These are phyloP conservation scores for Penicillium alfredii DNA, from an alignment of 495 filamentous ascomycete species.

Conservation along the genomic window DNA sequence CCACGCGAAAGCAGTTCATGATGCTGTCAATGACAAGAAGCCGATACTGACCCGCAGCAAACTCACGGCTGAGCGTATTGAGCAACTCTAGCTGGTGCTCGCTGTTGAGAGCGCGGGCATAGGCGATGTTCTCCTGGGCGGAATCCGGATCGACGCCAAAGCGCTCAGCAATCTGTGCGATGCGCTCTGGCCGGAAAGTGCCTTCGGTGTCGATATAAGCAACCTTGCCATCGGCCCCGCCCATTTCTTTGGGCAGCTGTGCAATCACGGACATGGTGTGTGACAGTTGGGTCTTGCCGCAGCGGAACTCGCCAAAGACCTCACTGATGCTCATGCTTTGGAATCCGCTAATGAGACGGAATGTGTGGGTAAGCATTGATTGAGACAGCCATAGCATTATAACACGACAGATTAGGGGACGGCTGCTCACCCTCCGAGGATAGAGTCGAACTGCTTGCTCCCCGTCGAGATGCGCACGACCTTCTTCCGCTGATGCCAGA, in stretches of 20 bases:
- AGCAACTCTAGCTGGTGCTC: slow-evolving; percentile 71
- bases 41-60: slow-evolving; percentile 63
- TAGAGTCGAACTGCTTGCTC: slow-evolving; percentile 69
- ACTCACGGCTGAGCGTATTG: slow-evolving; percentile 58
- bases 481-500: slow-evolving; percentile 60
- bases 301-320: slow-evolving; percentile 67
- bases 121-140: slow-evolving; percentile 70
- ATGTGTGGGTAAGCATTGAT: neutral
- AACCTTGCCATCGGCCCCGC: slow-evolving; percentile 72
- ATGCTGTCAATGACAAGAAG: slow-evolving; percentile 74
- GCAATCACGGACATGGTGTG: slow-evolving; percentile 67
- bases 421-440: slow-evolving; percentile 54
- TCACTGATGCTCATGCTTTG: slow-evolving; percentile 79
- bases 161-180: slow-evolving; percentile 67
- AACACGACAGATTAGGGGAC: no score
- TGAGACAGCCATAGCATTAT: no score
- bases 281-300: slow-evolving; percentile 67
- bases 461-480: slow-evolving; percentile 67
- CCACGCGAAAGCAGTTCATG: slow-evolving; percentile 72
- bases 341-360: slow-evolving; percentile 56
- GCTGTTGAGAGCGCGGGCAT: slow-evolving; percentile 66
- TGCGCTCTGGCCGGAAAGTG: slow-evolving; percentile 69
- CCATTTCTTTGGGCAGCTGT: slow-evolving; percentile 54
- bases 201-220: slow-evolving; percentile 81
- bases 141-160: slow-evolving; percentile 62